Evolutionary conservation across 2,329 filamentous ascomycete species (phyloP), one percentile per base, ranked within the genome.

Genomic region (Colletotrichum lentis): DNA sequence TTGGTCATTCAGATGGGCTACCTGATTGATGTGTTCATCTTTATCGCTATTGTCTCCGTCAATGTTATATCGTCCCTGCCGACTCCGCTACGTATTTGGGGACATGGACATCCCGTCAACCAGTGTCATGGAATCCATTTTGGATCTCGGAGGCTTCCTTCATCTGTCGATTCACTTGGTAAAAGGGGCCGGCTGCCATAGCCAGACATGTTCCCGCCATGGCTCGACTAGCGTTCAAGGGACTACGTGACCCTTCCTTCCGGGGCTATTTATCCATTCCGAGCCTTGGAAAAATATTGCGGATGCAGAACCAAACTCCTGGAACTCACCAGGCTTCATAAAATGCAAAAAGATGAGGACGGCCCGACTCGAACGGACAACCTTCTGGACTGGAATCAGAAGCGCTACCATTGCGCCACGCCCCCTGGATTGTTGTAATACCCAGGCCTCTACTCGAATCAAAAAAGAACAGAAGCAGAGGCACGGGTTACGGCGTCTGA

Each of bases 381-480:
- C 61, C 62, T 68, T 65, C 65, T 64, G 65, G 65, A 68, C 65
- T 68, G 65, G 65, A 68, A 68, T 68, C 61, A 64, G 65, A 68
- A 44, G 43, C 65, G 65, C 61, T 68, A 65, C 65, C 65, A 60
- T 68, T 68, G 65, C 65, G 65, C 64, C 65, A 68, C 61, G 62
- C 44, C 65, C 62, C 39, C 65, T 18, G 20, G 39, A 8, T 52
- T 22, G 5, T 37, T 50, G 16, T 24, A 20, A 5, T 50, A 14
- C n/a, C 31, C 0, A 16, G 10, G 1, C n/a, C 43, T 27, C 24
- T 46, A 0, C 46, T 11, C 24, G 3, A 50, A 64, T 43, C 12
- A 43, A n/a, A 1, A 41, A 6, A 1, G 27, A 5, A 57, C 2
- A 1, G 5, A 41, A 35, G 31, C 31, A 35, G 31, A 27, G 35